Conservation (phyloP, 805 yeast species). For the Peterozyma toletana region DNA sequence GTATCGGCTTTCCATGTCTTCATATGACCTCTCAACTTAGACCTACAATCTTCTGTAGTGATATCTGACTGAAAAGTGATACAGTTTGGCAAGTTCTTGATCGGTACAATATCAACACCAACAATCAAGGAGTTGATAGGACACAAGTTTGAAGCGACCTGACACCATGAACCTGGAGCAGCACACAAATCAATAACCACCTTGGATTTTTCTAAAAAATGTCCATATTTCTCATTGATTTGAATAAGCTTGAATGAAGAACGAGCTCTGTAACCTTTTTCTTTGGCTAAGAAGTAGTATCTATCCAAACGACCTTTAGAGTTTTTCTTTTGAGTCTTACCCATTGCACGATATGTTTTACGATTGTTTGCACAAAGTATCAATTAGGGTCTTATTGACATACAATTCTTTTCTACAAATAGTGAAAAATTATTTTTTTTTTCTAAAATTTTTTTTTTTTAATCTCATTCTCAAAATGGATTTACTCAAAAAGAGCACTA, state of each 20-base stretch:
- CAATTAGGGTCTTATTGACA: too few species aligned
- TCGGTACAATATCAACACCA: slow-evolving; percentile 98
- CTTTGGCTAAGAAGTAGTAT: slow-evolving; percentile 93
- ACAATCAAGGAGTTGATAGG: slow-evolving; percentile 90
- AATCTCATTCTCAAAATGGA: too few species aligned
- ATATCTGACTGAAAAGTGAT: slow-evolving; percentile 95
- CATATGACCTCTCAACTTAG: slow-evolving; percentile 89
- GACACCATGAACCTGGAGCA: slow-evolving; percentile 99
- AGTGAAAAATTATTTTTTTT: too few species aligned
- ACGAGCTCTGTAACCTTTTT: slow-evolving; percentile 98
- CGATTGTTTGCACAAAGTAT: too few species aligned
- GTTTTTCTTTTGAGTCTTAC: slow-evolving; percentile 88
- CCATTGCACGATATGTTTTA: slow-evolving; percentile 39
- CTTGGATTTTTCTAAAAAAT: slow-evolving; percentile 87
- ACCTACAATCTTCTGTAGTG: slow-evolving; percentile 96
- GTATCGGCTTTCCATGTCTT: slow-evolving; percentile 99
- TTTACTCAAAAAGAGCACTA: too few species aligned
- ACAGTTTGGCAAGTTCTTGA: slow-evolving; percentile 91
- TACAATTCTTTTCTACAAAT: too few species aligned
- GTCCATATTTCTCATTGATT: slow-evolving; percentile 94
- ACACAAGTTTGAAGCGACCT: slow-evolving; percentile 90
- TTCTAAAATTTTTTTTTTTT: too few species aligned
- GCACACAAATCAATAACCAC: slow-evolving; percentile 98
- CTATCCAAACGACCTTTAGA: slow-evolving; percentile 99
- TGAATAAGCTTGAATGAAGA: slow-evolving; percentile 94